These are phyloP conservation scores for Yamadazyma kitorensis DNA, from an alignment of 805 yeast genomes.

Conservation along the genomic window DNA sequence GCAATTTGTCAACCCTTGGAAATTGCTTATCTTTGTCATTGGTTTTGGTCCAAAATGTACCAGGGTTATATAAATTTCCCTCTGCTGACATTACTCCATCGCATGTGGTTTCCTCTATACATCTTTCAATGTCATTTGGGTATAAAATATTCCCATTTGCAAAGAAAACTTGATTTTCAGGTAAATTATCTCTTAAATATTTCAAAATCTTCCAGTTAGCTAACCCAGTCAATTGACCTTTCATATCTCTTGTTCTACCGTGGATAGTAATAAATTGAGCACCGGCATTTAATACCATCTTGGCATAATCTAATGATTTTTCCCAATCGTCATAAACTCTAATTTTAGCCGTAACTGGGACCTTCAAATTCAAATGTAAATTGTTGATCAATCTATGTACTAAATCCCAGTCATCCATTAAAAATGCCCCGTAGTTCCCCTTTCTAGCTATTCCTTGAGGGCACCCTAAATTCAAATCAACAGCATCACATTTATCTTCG, in stretches of 20 bases:
- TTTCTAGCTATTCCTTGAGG: conserved; percentile 97
- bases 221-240: conserved; percentile 92
- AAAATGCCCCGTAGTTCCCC: conserved; percentile 92
- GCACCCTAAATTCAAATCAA: conserved; percentile 93
- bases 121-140: conserved; percentile 75
- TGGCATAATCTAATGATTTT: conserved; percentile 82
- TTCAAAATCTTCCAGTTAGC: conserved; percentile 88
- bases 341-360: conserved; percentile 95
- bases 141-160: conserved; percentile 95
- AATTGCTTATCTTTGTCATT: conserved; percentile 60
- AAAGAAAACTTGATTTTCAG: conserved; percentile 79
- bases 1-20: conserved; percentile 80
- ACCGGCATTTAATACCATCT: conserved; percentile 85
- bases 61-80: conserved; percentile 92
- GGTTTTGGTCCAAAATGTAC: conserved; percentile 64
- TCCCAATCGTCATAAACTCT: conserved; percentile 83
- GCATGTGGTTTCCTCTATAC: conserved; percentile 60
- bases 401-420: conserved; percentile 96
- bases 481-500: conserved; percentile 87
- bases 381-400: conserved; percentile 67
- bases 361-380: conserved; percentile 67
- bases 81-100: conserved; percentile 99
- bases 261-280: conserved; percentile 95
- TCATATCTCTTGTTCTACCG: conserved; percentile 95
- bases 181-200: conserved; percentile 74